Base-by-base conservation (phyloP, 805 yeast genomes). In the Saccharomycopsis amapae region DNA sequence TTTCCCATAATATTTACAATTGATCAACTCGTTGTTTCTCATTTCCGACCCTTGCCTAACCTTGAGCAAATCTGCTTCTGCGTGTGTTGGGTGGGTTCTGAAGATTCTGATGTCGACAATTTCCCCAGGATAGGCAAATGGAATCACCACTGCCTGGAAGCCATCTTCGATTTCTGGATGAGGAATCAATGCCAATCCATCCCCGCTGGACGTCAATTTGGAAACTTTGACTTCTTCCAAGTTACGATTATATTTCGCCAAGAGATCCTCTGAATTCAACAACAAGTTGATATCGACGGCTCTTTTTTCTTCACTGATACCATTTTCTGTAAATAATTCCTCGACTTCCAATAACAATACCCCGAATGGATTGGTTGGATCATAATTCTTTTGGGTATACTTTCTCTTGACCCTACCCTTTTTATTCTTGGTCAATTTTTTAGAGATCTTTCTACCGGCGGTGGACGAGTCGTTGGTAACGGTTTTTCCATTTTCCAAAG, bases 101-200 rank as follows among this genome's bases (percentile, higher is more conserved):
- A 80, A 85, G 0, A 90, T 78, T 53, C 76, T 78, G 46, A 86
- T 72, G 18, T 68, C 67, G 7, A 81, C 90, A 2, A 71, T 57
- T 59, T 93, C 98, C 1, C 95, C 96, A 1, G 95, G 95, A 28
- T 85, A 66, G 3, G 87, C 83, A 66, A 85, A 93, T 18, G 98
- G 98, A 5, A 93, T 75, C 2, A 86, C 66, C 1, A 79, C 87
- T 6, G 89, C 69, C 60, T 84, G 89, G 42, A 68, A 67, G 35
- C 60, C 59, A 25, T 59, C 51, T 4, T 50, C 53, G 2, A 54
- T 42, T 15, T 66, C 69, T 1, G 93, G 89, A 55, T 79, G 79
- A 3, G 71, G 65, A 40, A 84, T 71, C 3, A 87, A 49, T 0
- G 85, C 95, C 19, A 90, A 56, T 1, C 97, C 97, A 52, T 88